A percentile compares a stretch with the other conserved stretches of the same genome.
These are phyloP conservation scores for Saccharomyces kudriavzevii DNA, from an alignment of 805 yeast genomes.

Conservation along the genomic window DNA sequence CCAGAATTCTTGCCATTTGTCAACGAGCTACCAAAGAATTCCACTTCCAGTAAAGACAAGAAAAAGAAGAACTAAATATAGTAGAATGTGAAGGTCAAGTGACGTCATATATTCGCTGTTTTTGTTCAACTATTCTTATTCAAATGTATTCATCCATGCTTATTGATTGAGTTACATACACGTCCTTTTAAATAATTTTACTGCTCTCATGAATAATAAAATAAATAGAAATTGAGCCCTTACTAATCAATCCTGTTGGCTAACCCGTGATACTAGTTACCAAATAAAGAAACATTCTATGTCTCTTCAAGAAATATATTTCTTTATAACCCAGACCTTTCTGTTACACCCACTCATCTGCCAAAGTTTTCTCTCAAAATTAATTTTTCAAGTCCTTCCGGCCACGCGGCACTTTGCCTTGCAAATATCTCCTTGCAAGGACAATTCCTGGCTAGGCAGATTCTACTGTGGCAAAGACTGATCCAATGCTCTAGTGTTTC, in stretches of 20 bases:
- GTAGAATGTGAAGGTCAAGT: neutral
- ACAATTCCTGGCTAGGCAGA: neutral
- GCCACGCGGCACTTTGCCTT: neutral
- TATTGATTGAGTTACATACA: neutral
- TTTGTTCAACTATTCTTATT: neutral
- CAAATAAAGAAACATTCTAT: no score
- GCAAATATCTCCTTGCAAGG: neutral
- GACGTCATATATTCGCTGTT: neutral
- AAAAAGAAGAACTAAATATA: constrained; percentile 27
- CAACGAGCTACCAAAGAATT: constrained; percentile 89
- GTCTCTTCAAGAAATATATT: neutral
- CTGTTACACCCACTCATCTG: neutral
- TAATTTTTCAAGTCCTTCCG: no score
- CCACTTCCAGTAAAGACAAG: constrained; percentile 67
- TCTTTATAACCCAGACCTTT: neutral
- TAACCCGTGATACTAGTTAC: neutral
- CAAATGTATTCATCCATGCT: neutral
- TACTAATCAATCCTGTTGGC: neutral
- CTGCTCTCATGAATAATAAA: neutral
- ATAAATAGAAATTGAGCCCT: neutral
- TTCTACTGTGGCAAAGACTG: neutral
- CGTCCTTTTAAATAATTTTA: no score
- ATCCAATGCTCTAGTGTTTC: neutral
- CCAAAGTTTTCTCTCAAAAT: no score
- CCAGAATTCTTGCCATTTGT: constrained; percentile 91